Evolutionary conservation across 2,329 filamentous ascomycete species (phyloP), one percentile per base, ranked within the genome.

Genomic region (Stemphylium vesicarium): DNA sequence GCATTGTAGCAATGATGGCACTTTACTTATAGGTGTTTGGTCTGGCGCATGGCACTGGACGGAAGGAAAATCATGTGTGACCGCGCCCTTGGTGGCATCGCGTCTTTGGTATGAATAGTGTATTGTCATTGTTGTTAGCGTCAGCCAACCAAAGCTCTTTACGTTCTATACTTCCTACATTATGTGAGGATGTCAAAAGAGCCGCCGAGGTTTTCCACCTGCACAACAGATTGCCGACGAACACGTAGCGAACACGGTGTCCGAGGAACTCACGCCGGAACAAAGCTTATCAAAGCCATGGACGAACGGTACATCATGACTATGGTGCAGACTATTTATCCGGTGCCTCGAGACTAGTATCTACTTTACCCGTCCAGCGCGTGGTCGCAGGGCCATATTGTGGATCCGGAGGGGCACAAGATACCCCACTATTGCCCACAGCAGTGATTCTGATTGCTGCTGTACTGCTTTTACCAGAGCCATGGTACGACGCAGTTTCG

Each of bases 301-400:
- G 35, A 33, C 13, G 36, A 37, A 31, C 18, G 31, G 41, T 42
- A 41, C 20, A 24, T 47, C 18, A 33, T 7, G 39, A 31, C 31
- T 24, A 15, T 51, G 56, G 52, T 31, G 48, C 56, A 24, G 43
- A 50, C 44, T 52, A 59, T 59, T 63, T 63, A 63, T 60, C 60
- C 60, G 60, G 60, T 63, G 60, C 60, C 57, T 63, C 29, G 46
- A 59, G n/a, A 47, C 47, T 18, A 44, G 9, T 20, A 40, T 22
- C 15, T 50, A 62, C 36, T 63, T 63, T 63, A 63, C 46, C 60
- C 60, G 60, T 55, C 48, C 15, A 36, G 16, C 20, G 52, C 52
- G 47, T 50, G 37, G 40, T 44, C 26, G 46, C 35, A 46, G 32
- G 29, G 46, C 42, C 41, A 40, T 38, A 56, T 38, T 58, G 54